A percentile compares a stretch with the other conserved stretches of the same genome.
These are phyloP conservation scores for Colletotrichum orbiculare DNA, from an alignment of 2,329 filamentous ascomycete species.

Conservation along the genomic window DNA sequence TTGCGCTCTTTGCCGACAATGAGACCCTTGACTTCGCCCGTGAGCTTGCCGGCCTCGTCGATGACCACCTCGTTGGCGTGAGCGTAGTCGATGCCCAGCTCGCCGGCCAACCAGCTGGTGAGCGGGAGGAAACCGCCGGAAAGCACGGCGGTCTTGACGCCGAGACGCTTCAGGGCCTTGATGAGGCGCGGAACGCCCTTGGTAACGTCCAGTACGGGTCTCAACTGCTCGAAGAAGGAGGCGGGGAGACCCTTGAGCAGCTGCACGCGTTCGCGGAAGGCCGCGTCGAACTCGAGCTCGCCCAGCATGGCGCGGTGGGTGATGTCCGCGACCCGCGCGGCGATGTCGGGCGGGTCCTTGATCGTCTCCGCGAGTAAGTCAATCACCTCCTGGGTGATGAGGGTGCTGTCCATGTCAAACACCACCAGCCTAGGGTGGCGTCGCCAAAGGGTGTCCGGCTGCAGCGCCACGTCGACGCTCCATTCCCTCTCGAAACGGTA, in stretches of 20 bases:
- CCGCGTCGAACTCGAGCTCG: slow-evolving; percentile 90
- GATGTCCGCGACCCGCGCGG: slow-evolving; percentile 85
- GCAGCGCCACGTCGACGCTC: slow-evolving; percentile 87
- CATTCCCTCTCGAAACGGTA: slow-evolving; percentile 88
- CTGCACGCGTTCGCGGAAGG: slow-evolving; percentile 82
- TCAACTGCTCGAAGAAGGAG: slow-evolving; percentile 82
- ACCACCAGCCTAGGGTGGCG: slow-evolving; percentile 87
- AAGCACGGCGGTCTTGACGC: slow-evolving; percentile 88
- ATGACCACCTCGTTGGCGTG: slow-evolving; percentile 86
- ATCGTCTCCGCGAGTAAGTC: slow-evolving; percentile 91
- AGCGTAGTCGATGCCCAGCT: slow-evolving; percentile 87
- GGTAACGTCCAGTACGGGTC: slow-evolving; percentile 81
- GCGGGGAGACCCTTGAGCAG: slow-evolving; percentile 84
- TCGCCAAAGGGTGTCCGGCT: slow-evolving; percentile 78
- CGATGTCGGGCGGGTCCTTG: slow-evolving; percentile 74
- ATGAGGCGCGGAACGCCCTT: slow-evolving; percentile 82
- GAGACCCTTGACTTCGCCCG: slow-evolving; percentile 76
- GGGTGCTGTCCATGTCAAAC: slow-evolving; percentile 98
- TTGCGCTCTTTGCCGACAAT: slow-evolving; percentile 85
- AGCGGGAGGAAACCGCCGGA: slow-evolving; percentile 93
- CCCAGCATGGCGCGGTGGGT: slow-evolving; percentile 96
- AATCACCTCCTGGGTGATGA: slow-evolving; percentile 98
- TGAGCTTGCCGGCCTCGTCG: slow-evolving; percentile 69
- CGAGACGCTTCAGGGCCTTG: slow-evolving; percentile 78
- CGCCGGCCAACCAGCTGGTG: slow-evolving; percentile 83